Conservation (phyloP, 1,284 basidiomycete genomes). For the Gymnopus androsaceus region DNA sequence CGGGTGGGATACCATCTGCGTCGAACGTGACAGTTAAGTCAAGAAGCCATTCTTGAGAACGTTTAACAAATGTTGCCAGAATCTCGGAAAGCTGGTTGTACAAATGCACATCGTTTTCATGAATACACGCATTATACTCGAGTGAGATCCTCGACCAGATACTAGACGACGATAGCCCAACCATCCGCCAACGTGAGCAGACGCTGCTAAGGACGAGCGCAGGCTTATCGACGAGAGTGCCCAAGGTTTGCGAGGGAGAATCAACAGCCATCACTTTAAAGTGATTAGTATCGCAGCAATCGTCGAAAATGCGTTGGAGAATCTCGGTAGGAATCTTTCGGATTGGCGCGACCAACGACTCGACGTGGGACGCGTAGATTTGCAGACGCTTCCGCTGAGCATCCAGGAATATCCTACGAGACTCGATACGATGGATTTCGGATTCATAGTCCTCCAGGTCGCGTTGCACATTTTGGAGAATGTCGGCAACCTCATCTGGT, state of each 20-base stretch:
- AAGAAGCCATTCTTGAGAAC: not conserved
- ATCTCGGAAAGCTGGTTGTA: not conserved
- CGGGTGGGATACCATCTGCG: no score
- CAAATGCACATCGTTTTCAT: not conserved
- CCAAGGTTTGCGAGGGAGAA: no score
- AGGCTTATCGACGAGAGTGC: not conserved
- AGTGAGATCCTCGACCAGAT: not conserved
- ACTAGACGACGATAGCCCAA: not conserved
- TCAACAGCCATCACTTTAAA: no score
- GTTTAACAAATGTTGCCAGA: not conserved
- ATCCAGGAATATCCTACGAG: not conserved
- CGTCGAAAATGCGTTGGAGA: no score
- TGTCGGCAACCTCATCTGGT: not conserved
- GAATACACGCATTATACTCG: not conserved
- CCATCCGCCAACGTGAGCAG: not conserved
- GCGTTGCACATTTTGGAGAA: not conserved
- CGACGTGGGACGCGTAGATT: no score
- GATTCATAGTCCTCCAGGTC: not conserved
- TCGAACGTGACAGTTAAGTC: not conserved
- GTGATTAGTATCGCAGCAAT: no score
- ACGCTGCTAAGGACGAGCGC: not conserved
- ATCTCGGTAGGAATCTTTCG: no score
- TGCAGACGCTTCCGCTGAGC: not conserved
- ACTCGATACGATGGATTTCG: not conserved
- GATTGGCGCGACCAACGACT: no score